Conservation (phyloP, 495 filamentous ascomycete species). For the Xylaria scruposa region DNA sequence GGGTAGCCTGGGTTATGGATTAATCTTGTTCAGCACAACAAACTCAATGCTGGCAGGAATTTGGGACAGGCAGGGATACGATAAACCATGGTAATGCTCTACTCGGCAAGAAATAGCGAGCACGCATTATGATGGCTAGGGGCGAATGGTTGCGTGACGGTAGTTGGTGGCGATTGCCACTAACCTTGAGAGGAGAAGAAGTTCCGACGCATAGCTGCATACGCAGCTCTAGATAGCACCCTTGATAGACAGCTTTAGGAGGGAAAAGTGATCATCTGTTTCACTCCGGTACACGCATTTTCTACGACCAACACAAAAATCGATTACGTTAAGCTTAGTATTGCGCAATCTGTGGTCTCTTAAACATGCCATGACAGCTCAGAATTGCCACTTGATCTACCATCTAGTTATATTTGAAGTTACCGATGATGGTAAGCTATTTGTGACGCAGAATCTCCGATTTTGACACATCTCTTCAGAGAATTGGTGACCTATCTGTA, state of each 20-base stretch:
- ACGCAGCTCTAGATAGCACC: slow-evolving; percentile 44
- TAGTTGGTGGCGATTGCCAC: slow-evolving; percentile 32
- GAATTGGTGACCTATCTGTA: neutral
- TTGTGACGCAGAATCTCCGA: neutral
- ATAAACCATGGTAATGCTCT: slow-evolving; percentile 34
- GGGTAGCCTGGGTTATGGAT: slow-evolving; percentile 6
- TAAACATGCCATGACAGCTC: neutral
- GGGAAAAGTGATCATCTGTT: slow-evolving; percentile 26
- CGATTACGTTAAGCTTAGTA: neutral
- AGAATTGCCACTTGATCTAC: neutral
- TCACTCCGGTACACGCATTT: slow-evolving; percentile 8
- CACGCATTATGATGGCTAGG: slow-evolving; percentile 29
- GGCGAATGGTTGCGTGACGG: slow-evolving; percentile 28
- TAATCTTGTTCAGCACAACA: slow-evolving; percentile 13
- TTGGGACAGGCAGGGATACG: slow-evolving; percentile 27
- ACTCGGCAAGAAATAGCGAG: slow-evolving; percentile 32
- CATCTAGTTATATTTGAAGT: neutral
- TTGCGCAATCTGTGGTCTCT: neutral
- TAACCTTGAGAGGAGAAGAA: slow-evolving; percentile 31
- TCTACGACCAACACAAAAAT: slow-evolving; percentile 20
- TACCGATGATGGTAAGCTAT: neutral
- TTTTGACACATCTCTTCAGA: neutral
- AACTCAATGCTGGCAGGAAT: neutral
- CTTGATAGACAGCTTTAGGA: slow-evolving; percentile 41
- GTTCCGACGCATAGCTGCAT: slow-evolving; percentile 37